Base-by-base conservation (phyloP, 192 early-diverging fungal genomes). In the Polychytrium aggregatum region DNA sequence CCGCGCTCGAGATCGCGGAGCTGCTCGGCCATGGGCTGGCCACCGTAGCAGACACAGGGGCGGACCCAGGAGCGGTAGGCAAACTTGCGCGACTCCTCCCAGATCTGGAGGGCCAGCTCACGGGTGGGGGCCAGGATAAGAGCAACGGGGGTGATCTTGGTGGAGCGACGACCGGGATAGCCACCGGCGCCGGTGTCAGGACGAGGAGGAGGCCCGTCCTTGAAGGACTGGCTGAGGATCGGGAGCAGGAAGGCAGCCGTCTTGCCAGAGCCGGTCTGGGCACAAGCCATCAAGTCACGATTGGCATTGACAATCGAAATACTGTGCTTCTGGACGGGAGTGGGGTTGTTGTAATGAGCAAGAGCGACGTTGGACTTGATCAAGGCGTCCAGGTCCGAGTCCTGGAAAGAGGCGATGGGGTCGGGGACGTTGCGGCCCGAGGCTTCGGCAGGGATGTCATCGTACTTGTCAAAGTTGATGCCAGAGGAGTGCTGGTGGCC, bases 381-480 rank as follows among this genome's bases (percentile, higher is more conserved):
- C 55, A 93, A 82, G 22, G 78, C 71, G 71, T 94, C 91, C 53
- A 98, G 62, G 26, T 59, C 55, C n/a, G 81, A 76, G 8, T 78
- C 73, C 1, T 68, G 64, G 55, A 89, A 89, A 68, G 74, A 62
- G n/a, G 44, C 24, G 30, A 88, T 62, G 10, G 80, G 66, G 9
- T 57, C 51, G 17, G 76, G 64, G 3, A 47, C 51, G 14, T 71
- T 60, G 24, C 65, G 61, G 1, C 77, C 81, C 26, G 73, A 75
- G n/a, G 86, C 88, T 55, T 96, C 90, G 41, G 93, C 92, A 13
- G 94, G 94, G 35, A 97, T 97, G 67, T 97, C 88, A 53, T 96
- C 91, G 68, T 97, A 97, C 67, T 92, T 93, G 53, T 91, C 88
- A 81, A 97, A 97, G 80, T 97, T 96, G 64, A 97, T 97, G 47